Conservation (phyloP, 2,329 filamentous ascomycete genomes). For the Fusarium solani-melongenae region DNA sequence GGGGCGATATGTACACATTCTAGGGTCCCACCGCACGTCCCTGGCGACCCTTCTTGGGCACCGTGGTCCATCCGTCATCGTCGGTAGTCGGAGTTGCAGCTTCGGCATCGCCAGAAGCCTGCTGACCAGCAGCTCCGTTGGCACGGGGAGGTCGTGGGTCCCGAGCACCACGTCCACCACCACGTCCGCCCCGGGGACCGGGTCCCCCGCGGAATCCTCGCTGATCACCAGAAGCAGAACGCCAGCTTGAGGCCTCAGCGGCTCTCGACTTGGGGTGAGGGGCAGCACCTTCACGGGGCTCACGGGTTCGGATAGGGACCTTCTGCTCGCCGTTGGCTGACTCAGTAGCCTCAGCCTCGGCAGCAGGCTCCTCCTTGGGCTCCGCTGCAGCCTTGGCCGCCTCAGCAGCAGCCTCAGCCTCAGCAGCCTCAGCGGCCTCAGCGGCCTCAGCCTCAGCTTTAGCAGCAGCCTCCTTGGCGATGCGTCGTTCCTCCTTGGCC, state of each 20-base stretch:
- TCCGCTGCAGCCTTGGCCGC: slow-evolving; percentile 44
- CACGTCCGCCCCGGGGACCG: slow-evolving; percentile 56
- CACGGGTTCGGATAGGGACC: slow-evolving; percentile 52
- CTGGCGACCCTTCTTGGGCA: slow-evolving; percentile 52
- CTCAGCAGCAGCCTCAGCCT: slow-evolving; percentile 27
- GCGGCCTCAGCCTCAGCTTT: slow-evolving; percentile 56
- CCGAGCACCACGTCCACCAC: slow-evolving; percentile 56
- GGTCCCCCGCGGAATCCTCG: slow-evolving; percentile 61
- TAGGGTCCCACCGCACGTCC: slow-evolving; percentile 47
- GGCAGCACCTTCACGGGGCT: slow-evolving; percentile 50
- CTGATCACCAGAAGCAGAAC: slow-evolving; percentile 61
- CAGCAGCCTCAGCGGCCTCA: slow-evolving; percentile 43
- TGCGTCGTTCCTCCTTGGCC: slow-evolving; percentile 77
- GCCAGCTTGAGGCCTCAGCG: slow-evolving; percentile 70
- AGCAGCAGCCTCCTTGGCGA: slow-evolving; percentile 68
- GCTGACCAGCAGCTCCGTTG: slow-evolving; percentile 58
- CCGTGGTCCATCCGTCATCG: slow-evolving; percentile 72
- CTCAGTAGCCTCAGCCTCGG: slow-evolving; percentile 19
- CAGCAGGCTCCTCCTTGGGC: slow-evolving; percentile 37
- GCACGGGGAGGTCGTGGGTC: slow-evolving; percentile 59
- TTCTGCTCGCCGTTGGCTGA: slow-evolving; percentile 60
- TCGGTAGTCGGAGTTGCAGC: slow-evolving; percentile 59
- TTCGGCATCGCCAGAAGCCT: slow-evolving; percentile 46
- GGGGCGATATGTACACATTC: slow-evolving; percentile 50
- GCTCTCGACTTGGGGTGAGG: slow-evolving; percentile 64